These are phyloP conservation scores for Thielaviopsis euricoi DNA, from an alignment of 2,329 filamentous ascomycete genomes.

Conservation along the genomic window DNA sequence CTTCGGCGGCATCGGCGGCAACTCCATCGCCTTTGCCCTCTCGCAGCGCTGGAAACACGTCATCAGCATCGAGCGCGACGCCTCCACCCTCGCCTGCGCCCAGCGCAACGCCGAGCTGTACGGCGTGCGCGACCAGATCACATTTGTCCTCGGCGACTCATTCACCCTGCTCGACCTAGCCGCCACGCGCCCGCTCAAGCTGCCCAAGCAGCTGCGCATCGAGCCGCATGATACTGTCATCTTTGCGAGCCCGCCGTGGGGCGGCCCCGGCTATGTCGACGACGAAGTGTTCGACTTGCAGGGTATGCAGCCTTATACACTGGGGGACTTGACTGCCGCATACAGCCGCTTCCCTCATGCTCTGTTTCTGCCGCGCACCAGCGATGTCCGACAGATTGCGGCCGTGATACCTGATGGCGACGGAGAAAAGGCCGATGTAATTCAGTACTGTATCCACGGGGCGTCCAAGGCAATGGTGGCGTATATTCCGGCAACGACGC, in stretches of 20 bases:
- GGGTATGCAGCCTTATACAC: conserved; percentile 76
- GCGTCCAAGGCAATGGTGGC: conserved; percentile 70
- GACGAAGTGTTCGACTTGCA: conserved; percentile 65
- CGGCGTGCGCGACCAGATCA: conserved; percentile 58
- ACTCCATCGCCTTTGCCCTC: conserved; percentile 83
- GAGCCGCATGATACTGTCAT: conserved; percentile 27
- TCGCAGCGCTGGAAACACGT: conserved; percentile 65
- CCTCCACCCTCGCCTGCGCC: conserved; percentile 67
- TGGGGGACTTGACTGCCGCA: conserved; percentile 43
- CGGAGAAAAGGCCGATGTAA: conserved; percentile 51
- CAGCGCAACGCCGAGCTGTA: conserved; percentile 84
- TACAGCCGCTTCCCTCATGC: conserved; percentile 47
- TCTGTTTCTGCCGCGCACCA: conserved; percentile 73
- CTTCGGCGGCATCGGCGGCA: conserved; percentile 85
- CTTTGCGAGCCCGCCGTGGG: conserved; percentile 45
- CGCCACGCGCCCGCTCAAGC: conserved; percentile 16
- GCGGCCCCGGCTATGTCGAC: conserved; percentile 37
- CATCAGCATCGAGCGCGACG: conserved; percentile 77
- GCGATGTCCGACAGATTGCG: conserved; percentile 65
- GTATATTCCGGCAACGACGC: conserved; percentile 41
- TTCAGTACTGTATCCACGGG: conserved; percentile 84
- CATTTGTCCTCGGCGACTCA: conserved; percentile 76
- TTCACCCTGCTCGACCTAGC: conserved; percentile 33
- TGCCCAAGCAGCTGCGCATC: conserved; percentile 25
- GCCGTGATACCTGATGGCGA: conserved; percentile 29